Percentiles rank a stretch among this genome's conserved stretches.
Conservation (phyloP, 1,139 yeast species). For the Geotrichum citri-aurantii region DNA sequence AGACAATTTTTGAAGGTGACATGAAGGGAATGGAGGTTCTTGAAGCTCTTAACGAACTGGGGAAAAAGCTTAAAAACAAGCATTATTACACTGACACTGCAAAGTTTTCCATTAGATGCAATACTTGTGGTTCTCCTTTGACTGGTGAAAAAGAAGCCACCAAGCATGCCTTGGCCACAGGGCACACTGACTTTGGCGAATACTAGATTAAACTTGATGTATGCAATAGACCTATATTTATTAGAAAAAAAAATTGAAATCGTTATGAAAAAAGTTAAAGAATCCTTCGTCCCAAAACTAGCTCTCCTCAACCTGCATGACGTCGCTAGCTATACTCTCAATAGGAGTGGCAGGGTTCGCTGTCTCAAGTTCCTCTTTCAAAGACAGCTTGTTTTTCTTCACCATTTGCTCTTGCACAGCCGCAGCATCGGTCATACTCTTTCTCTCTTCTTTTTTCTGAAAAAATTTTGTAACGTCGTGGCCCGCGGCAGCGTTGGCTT, state of each 20-base stretch:
- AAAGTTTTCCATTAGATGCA: conserved; percentile 53
- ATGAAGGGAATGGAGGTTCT: conserved; percentile 35
- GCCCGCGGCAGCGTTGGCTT: conserved; percentile 89
- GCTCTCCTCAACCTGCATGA: conserved; percentile 10
- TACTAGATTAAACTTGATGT: conserved; percentile 27
- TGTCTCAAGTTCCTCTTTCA: conserved; percentile 10
- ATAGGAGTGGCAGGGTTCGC: conserved; percentile 9
- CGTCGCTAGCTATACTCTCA: not conserved
- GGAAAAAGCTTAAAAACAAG: conserved; percentile 43
- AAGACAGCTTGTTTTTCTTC: conserved; percentile 7
- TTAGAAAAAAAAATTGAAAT: conserved; percentile 1
- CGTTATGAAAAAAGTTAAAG: not conserved
- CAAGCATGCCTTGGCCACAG: conserved; percentile 58
- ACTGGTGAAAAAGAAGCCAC: conserved; percentile 65
- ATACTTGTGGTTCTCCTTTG: conserved; percentile 48
- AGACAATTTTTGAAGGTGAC: conserved; percentile 39
- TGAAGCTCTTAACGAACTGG: conserved; percentile 41
- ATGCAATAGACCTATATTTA: not conserved
- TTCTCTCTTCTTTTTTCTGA: conserved; percentile 32
- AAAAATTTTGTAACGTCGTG: conserved; percentile 61
- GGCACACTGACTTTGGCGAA: conserved; percentile 64
- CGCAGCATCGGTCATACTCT: conserved; percentile 14
- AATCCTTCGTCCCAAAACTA: conserved; percentile 18
- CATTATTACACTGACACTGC: conserved; percentile 67
- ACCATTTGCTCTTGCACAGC: conserved; percentile 13